phyloP scores from a whole-genome alignment of 2,329 filamentous ascomycete genomes.

The Apiospora sp. region DNA sequence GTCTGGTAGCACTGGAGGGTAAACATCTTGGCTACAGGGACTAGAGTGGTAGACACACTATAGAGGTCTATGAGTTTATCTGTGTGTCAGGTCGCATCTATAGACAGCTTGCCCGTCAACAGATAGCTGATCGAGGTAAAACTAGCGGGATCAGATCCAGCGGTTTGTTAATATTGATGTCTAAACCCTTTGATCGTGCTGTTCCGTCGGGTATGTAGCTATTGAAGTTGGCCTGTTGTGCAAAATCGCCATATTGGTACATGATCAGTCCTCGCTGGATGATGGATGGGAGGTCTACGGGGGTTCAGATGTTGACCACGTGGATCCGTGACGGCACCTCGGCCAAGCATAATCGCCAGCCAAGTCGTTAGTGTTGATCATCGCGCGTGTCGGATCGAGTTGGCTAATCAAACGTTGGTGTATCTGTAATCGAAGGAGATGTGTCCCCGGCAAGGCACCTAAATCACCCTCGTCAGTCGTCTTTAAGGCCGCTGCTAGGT shows the following conservation, averaged over 20 bases:
- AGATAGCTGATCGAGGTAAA: neutral
- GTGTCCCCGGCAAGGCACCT: neutral
- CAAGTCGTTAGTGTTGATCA: neutral
- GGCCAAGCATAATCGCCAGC: neutral
- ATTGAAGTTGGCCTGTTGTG: neutral
- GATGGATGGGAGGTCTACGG: neutral
- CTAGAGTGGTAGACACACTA: neutral
- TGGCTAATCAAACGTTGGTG: neutral
- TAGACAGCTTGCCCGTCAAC: neutral
- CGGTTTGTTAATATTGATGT: neutral
- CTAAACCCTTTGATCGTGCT: neutral
- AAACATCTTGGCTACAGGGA: neutral
- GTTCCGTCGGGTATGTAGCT: neutral
- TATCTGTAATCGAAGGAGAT: too few species aligned
- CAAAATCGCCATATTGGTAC: neutral
- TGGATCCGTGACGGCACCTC: neutral
- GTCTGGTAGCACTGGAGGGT: neutral
- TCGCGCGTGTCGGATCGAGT: neutral
- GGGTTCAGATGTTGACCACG: neutral
- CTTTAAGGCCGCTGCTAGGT: neutral
- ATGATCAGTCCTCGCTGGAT: neutral
- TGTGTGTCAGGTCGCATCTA: neutral
- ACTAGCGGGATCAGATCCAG: neutral
- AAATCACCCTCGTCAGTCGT: neutral
- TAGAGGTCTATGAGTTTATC: neutral